Conservation (phyloP, 306 rosid genomes). For the Amphicarpaea edgeworthii region DNA sequence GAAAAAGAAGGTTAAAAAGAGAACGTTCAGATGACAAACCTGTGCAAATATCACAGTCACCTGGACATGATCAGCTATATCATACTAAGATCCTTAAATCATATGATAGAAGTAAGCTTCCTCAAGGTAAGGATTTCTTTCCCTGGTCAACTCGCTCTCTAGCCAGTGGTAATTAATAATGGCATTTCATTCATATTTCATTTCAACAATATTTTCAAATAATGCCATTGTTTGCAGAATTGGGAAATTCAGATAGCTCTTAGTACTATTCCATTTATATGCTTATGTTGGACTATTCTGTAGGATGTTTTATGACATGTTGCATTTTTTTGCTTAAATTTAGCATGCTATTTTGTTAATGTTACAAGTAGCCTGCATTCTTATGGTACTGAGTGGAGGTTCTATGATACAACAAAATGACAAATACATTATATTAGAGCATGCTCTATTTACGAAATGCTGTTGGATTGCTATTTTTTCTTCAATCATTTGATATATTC, state of each 20-base stretch:
- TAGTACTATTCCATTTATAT: constrained; percentile 20
- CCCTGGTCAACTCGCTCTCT: constrained; percentile 23
- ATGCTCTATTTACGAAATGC: constrained; percentile 36
- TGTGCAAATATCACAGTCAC: constrained; percentile 62
- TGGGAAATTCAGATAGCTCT: constrained; percentile 18
- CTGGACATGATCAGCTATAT: constrained; percentile 64
- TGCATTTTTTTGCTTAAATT: constrained; percentile 2
- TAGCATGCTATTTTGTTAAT: constrained; percentile 1
- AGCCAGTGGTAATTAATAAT: constrained; percentile 17
- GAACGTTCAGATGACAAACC: constrained; percentile 82
- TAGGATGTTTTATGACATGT: constrained; percentile 16
- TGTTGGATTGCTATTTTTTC: constrained; percentile 31
- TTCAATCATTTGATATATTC: constrained; percentile 33
- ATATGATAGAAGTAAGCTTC: constrained; percentile 82
- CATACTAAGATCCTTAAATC: constrained; percentile 62
- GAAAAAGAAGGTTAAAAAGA: constrained; percentile 79
- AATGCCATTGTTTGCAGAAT: constrained; percentile 7
- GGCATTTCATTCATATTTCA: not conserved
- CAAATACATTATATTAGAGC: constrained; percentile 3
- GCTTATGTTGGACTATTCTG: constrained; percentile 18
- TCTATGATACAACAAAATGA: not conserved
- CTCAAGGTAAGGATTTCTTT: constrained; percentile 76
- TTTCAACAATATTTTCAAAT: constrained; percentile 35
- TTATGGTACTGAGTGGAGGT: constrained; percentile 28
- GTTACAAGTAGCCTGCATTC: constrained; percentile 20